Percentiles rank a stretch among this genome's conserved stretches.
Evolutionary conservation across 148 eudicot genomes (phyloP).

Genomic region (Vaccinium myrtillus): DNA sequence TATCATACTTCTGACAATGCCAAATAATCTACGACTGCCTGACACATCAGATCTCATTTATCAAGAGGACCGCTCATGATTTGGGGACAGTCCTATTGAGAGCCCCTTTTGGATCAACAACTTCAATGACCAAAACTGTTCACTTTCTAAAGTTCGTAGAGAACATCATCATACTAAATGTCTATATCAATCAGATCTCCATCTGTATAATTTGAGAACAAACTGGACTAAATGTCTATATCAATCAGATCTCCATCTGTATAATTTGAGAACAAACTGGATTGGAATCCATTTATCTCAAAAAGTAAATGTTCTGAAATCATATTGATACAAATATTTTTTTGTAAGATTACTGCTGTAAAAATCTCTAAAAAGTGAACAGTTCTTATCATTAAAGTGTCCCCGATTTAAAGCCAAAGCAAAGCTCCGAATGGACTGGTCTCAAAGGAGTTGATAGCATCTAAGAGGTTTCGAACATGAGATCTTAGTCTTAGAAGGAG

Average conservation of each 20-base stretch:
- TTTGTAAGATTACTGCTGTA: neutral
- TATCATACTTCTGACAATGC: neutral
- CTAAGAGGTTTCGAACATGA: too few species aligned
- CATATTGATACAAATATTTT: neutral
- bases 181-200: neutral
- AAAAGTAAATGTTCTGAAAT: neutral
- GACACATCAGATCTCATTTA: neutral
- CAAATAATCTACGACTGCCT: neutral
- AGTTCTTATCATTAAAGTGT: neutral
- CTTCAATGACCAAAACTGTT: neutral
- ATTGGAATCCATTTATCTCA: neutral
- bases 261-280: too few species aligned
- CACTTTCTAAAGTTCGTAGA: neutral
- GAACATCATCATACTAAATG: neutral
- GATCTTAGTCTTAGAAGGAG: too few species aligned
- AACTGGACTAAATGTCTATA: too few species aligned
- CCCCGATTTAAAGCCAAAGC: too few species aligned
- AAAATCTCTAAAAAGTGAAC: neutral
- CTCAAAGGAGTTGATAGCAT: too few species aligned
- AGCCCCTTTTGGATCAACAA: neutral
- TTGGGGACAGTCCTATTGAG: neutral
- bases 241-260: too few species aligned
- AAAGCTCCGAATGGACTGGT: too few species aligned
- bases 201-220: neutral
- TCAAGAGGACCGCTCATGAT: neutral